phyloP scores from a whole-genome alignment of 495 filamentous ascomycete species.

The Melanomma pulvis-pyrius region DNA sequence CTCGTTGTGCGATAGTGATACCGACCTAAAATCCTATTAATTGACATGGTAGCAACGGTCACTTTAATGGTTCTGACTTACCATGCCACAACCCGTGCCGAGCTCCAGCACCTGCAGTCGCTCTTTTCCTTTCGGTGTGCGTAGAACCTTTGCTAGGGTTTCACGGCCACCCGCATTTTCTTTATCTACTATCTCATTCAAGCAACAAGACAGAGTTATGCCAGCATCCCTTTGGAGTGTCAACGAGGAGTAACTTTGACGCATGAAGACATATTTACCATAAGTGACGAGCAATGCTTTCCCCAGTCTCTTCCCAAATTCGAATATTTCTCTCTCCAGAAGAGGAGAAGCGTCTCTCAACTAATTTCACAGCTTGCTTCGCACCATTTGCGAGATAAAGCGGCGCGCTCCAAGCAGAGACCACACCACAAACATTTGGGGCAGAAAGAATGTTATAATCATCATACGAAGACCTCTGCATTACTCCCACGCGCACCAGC shows the following conservation, averaged over 20 bases:
- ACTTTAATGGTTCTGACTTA: conserved; percentile 12
- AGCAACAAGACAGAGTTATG: conserved; percentile 56
- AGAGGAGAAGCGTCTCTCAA: conserved; percentile 56
- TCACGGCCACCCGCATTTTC: neutral
- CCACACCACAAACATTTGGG: conserved; percentile 47
- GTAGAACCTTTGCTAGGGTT: conserved; percentile 15
- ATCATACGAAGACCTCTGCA: conserved; percentile 25
- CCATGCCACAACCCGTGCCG: conserved; percentile 34
- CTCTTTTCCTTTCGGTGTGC: conserved; percentile 28
- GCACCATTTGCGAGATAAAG: conserved; percentile 48
- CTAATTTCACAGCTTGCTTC: conserved; percentile 50
- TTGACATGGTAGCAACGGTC: neutral
- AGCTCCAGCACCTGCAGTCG: conserved; percentile 37
- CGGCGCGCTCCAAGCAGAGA: conserved; percentile 60
- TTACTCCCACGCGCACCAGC: conserved; percentile 42
- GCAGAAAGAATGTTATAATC: conserved; percentile 38
- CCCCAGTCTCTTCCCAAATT: conserved; percentile 89
- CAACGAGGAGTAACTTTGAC: neutral
- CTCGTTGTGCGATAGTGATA: conserved; percentile 66
- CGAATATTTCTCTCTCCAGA: conserved; percentile 38
- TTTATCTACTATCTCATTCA: conserved; percentile 41
- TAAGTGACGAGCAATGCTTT: conserved; percentile 92
- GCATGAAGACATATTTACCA: conserved; percentile 61
- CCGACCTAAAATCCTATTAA: conserved; percentile 69
- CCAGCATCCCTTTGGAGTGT: conserved; percentile 65